Evolutionary conservation across 2,329 filamentous ascomycete species (phyloP).

Genomic region (Helotiales sp.): DNA sequence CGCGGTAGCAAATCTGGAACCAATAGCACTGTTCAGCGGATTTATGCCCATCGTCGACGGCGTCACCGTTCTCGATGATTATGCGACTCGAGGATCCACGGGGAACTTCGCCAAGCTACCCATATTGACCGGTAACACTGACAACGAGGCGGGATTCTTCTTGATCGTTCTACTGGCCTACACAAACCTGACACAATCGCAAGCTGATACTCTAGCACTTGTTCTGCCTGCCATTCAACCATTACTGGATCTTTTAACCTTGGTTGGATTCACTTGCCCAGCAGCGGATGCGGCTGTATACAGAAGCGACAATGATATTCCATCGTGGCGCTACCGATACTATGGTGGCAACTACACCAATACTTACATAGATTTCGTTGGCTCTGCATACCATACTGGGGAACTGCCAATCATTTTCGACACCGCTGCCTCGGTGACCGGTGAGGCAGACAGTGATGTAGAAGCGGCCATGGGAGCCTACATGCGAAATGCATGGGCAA

Average conservation of each 20-base stretch:
- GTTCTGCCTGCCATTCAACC: no score
- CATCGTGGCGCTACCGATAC: constrained; percentile 37
- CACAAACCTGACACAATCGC: not conserved
- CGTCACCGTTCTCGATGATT: not conserved
- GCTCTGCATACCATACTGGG: constrained; percentile 34
- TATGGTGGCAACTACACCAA: constrained; percentile 34
- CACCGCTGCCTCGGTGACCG: constrained; percentile 8
- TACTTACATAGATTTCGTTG: constrained; percentile 21
- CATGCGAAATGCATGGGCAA: constrained; percentile 35
- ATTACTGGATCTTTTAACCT: constrained; percentile 15
- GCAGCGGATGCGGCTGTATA: constrained; percentile 23
- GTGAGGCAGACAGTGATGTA: constrained; percentile 8
- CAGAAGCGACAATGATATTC: constrained; percentile 22
- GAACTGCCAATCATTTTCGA: constrained; percentile 25
- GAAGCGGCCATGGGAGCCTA: constrained; percentile 32
- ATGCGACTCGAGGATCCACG: not conserved
- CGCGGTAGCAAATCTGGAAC: not conserved
- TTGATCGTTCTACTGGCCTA: not conserved
- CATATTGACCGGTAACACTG: not conserved
- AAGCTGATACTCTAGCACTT: not conserved
- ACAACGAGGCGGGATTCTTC: not conserved
- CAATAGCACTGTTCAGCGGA: not conserved
- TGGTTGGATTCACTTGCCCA: constrained; percentile 31
- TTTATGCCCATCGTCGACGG: not conserved
- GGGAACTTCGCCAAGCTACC: not conserved